Evolutionary conservation across 2,329 filamentous ascomycete genomes (phyloP).

Genomic region (Aspergillus ibericus): DNA sequence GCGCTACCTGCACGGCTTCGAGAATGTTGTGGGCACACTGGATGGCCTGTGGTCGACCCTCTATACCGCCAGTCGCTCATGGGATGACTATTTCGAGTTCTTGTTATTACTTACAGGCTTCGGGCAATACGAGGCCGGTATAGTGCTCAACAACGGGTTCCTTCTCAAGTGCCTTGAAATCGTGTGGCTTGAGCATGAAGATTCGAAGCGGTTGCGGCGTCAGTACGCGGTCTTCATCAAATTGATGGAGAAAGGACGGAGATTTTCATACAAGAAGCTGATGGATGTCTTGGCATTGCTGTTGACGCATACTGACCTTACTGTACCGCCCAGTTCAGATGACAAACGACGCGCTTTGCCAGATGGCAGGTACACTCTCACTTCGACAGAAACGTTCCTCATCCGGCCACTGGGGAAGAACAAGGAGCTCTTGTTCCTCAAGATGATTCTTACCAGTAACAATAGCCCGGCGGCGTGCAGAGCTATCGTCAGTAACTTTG

Average conservation of each 20-base stretch:
- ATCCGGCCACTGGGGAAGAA: slow-evolving; percentile 35
- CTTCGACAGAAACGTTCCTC: slow-evolving; percentile 32
- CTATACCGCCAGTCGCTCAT: slow-evolving; percentile 63
- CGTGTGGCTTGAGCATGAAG: slow-evolving; percentile 58
- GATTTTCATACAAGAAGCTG: slow-evolving; percentile 45
- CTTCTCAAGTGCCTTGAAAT: slow-evolving; percentile 61
- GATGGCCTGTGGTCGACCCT: slow-evolving; percentile 62
- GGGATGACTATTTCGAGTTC: slow-evolving; percentile 76
- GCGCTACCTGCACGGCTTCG: slow-evolving; percentile 31
- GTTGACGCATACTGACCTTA: slow-evolving; percentile 41
- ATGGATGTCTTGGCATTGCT: slow-evolving; percentile 44
- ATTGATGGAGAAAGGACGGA: slow-evolving; percentile 48
- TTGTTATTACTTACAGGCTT: slow-evolving; percentile 65
- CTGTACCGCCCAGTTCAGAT: slow-evolving; percentile 27
- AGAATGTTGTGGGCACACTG: slow-evolving; percentile 50
- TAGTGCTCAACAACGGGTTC: slow-evolving; percentile 63
- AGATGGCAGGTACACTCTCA: slow-evolving; percentile 37
- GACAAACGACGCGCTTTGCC: slow-evolving; percentile 23
- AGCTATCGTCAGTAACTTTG: slow-evolving; percentile 58
- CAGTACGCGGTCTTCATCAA: slow-evolving; percentile 53
- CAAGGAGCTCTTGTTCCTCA: slow-evolving; percentile 46
- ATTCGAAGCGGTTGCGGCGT: slow-evolving; percentile 50
- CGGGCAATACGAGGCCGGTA: slow-evolving; percentile 58
- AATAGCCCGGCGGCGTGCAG: slow-evolving; percentile 56
- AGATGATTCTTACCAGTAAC: slow-evolving; percentile 65